Evolutionary conservation across 768 basidiomycete genomes (phyloP).

Genomic region (Leucosporidium creatinivorum): DNA sequence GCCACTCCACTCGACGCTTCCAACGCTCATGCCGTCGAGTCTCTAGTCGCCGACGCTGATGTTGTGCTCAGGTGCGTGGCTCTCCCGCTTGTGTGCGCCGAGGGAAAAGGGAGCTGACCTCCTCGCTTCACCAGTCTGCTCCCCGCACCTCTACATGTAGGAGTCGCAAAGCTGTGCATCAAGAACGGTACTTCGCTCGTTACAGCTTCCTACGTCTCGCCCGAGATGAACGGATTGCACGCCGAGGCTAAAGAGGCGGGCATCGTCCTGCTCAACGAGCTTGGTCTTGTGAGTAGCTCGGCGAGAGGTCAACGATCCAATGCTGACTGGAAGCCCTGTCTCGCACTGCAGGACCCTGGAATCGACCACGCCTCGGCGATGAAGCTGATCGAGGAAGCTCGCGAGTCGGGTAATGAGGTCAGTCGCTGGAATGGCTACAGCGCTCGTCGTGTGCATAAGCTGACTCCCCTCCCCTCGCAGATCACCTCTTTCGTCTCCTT

Average conservation of each 20-base stretch:
- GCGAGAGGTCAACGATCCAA: slow-evolving; percentile 30
- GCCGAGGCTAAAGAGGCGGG: slow-evolving; percentile 55
- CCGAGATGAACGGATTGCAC: slow-evolving; percentile 63
- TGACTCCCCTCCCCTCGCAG: slow-evolving; percentile 11
- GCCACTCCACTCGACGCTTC: slow-evolving; percentile 57
- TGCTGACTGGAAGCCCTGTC: not conserved
- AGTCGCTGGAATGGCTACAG: not conserved
- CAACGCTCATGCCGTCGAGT: slow-evolving; percentile 47
- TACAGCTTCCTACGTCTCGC: slow-evolving; percentile 84
- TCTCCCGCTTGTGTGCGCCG: too few relatives aligned
- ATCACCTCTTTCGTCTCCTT: slow-evolving; percentile 75
- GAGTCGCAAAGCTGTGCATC: slow-evolving; percentile 68
- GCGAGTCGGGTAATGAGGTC: slow-evolving; percentile 48
- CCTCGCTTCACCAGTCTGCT: slow-evolving; percentile 53
- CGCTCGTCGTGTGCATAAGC: too few relatives aligned
- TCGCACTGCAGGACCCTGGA: slow-evolving; percentile 74
- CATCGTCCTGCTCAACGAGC: slow-evolving; percentile 77
- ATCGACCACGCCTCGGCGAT: slow-evolving; percentile 84
- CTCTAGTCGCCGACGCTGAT: slow-evolving; percentile 59
- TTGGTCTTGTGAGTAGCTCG: slow-evolving; percentile 46
- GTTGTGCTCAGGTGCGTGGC: slow-evolving; percentile 67
- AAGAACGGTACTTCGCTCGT: slow-evolving; percentile 64
- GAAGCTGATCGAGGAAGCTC: slow-evolving; percentile 54
- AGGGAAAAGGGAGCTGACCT: slow-evolving; percentile 13
- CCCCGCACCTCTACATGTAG: slow-evolving; percentile 65